Conservation (phyloP, 306 rosid genomes). For the Fagus sylvatica region DNA sequence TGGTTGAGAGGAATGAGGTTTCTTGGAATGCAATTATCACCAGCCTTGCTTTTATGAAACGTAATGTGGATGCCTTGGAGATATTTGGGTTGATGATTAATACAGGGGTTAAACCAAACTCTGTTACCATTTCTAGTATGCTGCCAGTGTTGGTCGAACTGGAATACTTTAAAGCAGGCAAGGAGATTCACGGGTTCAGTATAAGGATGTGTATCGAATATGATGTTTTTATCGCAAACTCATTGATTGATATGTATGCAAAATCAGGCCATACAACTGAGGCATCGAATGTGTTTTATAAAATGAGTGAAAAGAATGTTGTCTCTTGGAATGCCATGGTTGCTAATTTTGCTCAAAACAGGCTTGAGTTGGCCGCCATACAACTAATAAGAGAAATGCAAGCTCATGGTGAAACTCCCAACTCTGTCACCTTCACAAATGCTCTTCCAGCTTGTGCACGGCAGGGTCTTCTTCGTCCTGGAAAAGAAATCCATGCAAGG, state of each 20-base stretch:
- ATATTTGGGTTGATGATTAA: conserved; percentile 62
- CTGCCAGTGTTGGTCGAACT: conserved; percentile 73
- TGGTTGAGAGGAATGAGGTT: conserved; percentile 63
- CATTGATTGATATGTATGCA: conserved; percentile 80
- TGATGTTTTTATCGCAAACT: conserved; percentile 67
- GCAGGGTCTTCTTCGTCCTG: conserved; percentile 56
- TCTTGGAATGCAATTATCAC: conserved; percentile 85
- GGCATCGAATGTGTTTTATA: conserved; percentile 60
- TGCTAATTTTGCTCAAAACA: conserved; percentile 76
- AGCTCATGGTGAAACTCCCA: conserved; percentile 58
- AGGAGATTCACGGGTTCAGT: conserved; percentile 73
- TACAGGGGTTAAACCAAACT: conserved; percentile 56
- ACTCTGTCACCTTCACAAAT: conserved; percentile 72
- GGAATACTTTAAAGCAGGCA: conserved; percentile 50
- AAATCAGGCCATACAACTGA: conserved; percentile 56
- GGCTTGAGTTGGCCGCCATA: conserved; percentile 59
- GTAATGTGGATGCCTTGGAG: conserved; percentile 44
- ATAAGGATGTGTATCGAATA: conserved; percentile 52
- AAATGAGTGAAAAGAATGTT: conserved; percentile 52
- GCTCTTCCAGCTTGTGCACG: conserved; percentile 89
- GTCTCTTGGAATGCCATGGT: conserved; percentile 96
- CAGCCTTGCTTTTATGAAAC: conserved; percentile 60
- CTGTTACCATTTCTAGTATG: conserved; percentile 69
- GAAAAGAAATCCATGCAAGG: conserved; percentile 81
- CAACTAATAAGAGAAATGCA: conserved; percentile 70